Evolutionary conservation across 768 basidiomycete genomes (phyloP), one percentile per base, ranked within the genome.

Genomic region (Mycena galopus): DNA sequence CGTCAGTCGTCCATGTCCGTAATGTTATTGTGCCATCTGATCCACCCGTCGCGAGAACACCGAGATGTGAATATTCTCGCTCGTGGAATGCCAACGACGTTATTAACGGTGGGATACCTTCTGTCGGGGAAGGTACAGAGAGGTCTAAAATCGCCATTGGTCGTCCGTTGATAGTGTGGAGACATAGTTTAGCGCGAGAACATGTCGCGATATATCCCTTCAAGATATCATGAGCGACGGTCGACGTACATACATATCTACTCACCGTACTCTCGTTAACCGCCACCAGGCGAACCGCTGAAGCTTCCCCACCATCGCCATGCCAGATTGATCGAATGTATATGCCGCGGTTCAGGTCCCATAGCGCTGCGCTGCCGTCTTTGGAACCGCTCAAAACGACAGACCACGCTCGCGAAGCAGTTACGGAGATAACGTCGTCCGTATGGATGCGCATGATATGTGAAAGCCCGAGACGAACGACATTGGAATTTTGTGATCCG

Each of bases 151-250:
- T 87, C 0, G 91, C 91, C 73, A 98, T 94, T 0, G 88, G 91
- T 21, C 93, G 88, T 0, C 89, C 96, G 77, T 97, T 97, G 82
- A 97, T 88, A 0, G 95, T 97, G 80, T 96, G 95, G 19, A 97
- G 81, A 79, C 90, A 93, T 19, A 98, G 81, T 65, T 89, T 89
- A 2, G 86, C 81, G 29, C 86, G 81, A 3, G 96, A 96, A 74
- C 94, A 96, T 0, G 95, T 91, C 0, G 95, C 95, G 64, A 97
- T 92, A 79, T 94, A 92, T 14, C 96, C 96, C 96, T 97, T 73
- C 9, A 58, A 35, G 30, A 71, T 12, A 35, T 10, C 21, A 58
- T 63, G 44, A 68, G 53, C 51, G 25, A 76, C n/a, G 32, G 9
- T 17, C 23, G 16, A 39, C 37, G 47, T 2, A 51, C 69, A 51